These are phyloP conservation scores for Neurospora africana DNA, from an alignment of 495 filamentous ascomycete species.

Conservation along the genomic window DNA sequence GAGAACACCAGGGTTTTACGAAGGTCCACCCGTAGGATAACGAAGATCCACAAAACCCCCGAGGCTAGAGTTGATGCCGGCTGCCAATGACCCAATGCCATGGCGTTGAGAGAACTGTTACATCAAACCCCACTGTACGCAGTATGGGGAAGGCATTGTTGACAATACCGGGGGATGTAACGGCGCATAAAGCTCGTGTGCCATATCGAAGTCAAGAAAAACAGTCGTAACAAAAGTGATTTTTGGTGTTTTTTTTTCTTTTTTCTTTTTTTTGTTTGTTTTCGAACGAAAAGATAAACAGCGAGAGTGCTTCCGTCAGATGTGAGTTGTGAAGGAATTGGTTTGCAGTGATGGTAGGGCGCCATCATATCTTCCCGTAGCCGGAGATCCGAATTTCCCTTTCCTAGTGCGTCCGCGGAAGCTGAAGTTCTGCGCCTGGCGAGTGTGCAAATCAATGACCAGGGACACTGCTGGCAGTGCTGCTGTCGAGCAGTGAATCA, in stretches of 20 bases:
- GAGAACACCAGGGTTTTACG: not conserved
- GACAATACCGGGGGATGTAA: not conserved
- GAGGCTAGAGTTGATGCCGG: not conserved
- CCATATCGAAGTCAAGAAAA: not conserved
- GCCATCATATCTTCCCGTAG: not conserved
- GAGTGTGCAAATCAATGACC: not conserved
- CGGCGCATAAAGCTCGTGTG: not conserved
- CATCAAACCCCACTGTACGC: not conserved
- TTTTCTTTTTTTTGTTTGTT: too few relatives aligned
- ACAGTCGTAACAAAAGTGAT: not conserved
- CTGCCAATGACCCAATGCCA: not conserved
- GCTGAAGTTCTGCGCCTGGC: not conserved
- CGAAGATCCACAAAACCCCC: not conserved
- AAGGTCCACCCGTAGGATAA: not conserved
- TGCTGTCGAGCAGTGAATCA: not conserved
- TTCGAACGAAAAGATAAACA: not conserved
- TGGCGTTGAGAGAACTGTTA: not conserved
- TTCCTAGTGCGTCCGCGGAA: not conserved
- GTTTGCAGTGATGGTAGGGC: not conserved
- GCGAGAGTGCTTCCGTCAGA: not conserved
- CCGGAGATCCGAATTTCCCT: not conserved
- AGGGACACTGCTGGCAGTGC: not conserved
- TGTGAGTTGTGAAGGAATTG: not conserved
- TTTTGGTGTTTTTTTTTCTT: not conserved
- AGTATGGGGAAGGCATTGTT: not conserved